Conservation (phyloP, 2,329 filamentous ascomycete species). For the Alternaria viburni region DNA sequence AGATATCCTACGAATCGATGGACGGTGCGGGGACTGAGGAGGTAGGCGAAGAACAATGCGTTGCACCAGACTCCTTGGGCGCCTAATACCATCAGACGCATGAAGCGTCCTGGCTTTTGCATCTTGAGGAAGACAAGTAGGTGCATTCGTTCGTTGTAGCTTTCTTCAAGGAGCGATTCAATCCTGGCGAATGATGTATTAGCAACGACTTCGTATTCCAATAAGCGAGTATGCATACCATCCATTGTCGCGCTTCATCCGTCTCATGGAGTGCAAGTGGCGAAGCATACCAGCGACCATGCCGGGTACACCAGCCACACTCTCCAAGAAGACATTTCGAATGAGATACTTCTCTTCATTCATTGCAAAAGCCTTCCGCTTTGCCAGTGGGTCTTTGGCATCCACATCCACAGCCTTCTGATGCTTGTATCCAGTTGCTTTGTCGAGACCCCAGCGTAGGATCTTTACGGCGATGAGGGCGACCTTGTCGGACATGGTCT, state of each 20-base stretch:
- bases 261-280: constrained; percentile 81
- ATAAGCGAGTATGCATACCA: constrained; percentile 58
- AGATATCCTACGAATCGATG: constrained; percentile 97
- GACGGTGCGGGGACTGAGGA: constrained; percentile 83
- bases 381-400: constrained; percentile 55
- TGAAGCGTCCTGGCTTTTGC: constrained; percentile 83
- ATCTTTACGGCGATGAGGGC: constrained; percentile 79
- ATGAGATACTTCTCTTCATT: constrained; percentile 89
- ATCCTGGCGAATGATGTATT: constrained; percentile 64
- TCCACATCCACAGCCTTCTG: constrained; percentile 57
- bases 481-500: constrained; percentile 75
- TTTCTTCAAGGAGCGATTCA: constrained; percentile 87
- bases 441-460: constrained; percentile 80
- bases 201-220: constrained; percentile 3
- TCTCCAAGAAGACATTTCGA: constrained; percentile 91
- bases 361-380: constrained; percentile 69
- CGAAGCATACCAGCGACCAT: constrained; percentile 97
- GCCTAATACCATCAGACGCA: constrained; percentile 83
- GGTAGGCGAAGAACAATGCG: constrained; percentile 85
- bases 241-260: constrained; percentile 91
- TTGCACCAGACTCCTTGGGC: constrained; percentile 81
- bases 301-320: constrained; percentile 90
- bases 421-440: constrained; percentile 81
- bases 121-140: constrained; percentile 92
- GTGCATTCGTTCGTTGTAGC: constrained; percentile 94